A percentile compares a stretch with the other conserved stretches of the same genome.
Conservation (phyloP, 345 rosid species). For the Carallia pectinifolia region DNA sequence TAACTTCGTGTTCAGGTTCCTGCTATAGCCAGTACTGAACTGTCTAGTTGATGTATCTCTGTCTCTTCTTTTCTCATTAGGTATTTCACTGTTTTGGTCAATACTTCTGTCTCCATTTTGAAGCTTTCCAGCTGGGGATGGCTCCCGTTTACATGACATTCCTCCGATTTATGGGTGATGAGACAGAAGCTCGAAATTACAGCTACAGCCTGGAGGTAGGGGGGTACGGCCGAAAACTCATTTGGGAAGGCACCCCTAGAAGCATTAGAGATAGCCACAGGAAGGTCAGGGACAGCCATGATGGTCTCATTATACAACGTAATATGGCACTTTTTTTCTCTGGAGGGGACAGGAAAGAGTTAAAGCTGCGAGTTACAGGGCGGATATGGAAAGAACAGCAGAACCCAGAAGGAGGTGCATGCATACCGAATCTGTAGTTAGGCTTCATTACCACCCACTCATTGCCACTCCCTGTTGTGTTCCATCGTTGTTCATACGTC, state of each 20-base stretch:
- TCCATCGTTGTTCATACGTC: not conserved
- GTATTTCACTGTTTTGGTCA: conserved; percentile 94
- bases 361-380: conserved; percentile 87
- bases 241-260: conserved; percentile 88
- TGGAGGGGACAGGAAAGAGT: conserved; percentile 90
- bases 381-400: conserved; percentile 96
- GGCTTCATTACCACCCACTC: not conserved
- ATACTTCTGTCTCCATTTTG: conserved; percentile 95
- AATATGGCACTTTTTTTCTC: conserved; percentile 97
- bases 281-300: conserved; percentile 91
- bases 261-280: conserved; percentile 91
- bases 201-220: conserved; percentile 96
- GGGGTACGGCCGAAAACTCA: conserved; percentile 85
- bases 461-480: not conserved
- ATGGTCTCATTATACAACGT: conserved; percentile 80
- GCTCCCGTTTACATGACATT: conserved; percentile 98
- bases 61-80: conserved; percentile 31
- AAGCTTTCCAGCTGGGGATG: conserved; percentile 95
- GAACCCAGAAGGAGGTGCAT: conserved; percentile 74
- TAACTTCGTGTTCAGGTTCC: not conserved
- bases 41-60: conserved; percentile 10
- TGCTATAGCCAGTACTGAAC: not conserved
- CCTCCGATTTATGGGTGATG: conserved; percentile 93
- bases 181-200: conserved; percentile 77
- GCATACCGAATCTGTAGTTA: conserved; percentile 83